Evolutionary conservation across 257 asterid genomes (phyloP).

Genomic region (Gardenia jasminoides): DNA sequence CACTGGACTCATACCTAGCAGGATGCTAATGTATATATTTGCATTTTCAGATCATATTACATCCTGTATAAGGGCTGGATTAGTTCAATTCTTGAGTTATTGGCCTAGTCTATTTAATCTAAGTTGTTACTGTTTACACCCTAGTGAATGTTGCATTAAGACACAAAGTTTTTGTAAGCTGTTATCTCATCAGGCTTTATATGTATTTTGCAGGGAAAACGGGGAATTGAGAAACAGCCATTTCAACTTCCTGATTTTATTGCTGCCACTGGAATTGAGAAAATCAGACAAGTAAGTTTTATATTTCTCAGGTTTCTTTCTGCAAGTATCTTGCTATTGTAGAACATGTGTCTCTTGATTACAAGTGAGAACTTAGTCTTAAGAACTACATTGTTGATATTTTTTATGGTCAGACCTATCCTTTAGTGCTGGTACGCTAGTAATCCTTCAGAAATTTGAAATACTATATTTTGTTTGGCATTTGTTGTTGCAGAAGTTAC

Average conservation of each 20-base stretch:
- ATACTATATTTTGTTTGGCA: neutral
- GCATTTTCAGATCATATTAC: slow-evolving; percentile 13
- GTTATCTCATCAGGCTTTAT: slow-evolving; percentile 43
- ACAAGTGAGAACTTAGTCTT: neutral
- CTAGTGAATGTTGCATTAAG: neutral
- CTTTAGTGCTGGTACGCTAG: neutral
- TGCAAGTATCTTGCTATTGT: neutral
- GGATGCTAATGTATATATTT: slow-evolving; percentile 1
- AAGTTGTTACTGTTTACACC: neutral
- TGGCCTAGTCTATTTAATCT: neutral
- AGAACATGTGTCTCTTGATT: neutral
- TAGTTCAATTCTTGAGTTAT: neutral
- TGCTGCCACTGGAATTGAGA: slow-evolving; percentile 99
- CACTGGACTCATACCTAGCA: neutral
- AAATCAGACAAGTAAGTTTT: slow-evolving; percentile 86
- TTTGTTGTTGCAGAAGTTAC: neutral
- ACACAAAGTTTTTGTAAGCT: neutral
- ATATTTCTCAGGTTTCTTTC: neutral
- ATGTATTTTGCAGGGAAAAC: slow-evolving; percentile 79
- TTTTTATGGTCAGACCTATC: neutral
- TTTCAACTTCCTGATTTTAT: slow-evolving; percentile 97
- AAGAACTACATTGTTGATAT: neutral
- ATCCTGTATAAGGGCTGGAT: slow-evolving; percentile 11
- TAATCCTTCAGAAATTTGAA: neutral
- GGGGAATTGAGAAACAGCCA: slow-evolving; percentile 95